A percentile compares a stretch with the other conserved stretches of the same genome.
These are phyloP conservation scores for Albizia julibrissin DNA, from an alignment of 306 rosid species.

Conservation along the genomic window DNA sequence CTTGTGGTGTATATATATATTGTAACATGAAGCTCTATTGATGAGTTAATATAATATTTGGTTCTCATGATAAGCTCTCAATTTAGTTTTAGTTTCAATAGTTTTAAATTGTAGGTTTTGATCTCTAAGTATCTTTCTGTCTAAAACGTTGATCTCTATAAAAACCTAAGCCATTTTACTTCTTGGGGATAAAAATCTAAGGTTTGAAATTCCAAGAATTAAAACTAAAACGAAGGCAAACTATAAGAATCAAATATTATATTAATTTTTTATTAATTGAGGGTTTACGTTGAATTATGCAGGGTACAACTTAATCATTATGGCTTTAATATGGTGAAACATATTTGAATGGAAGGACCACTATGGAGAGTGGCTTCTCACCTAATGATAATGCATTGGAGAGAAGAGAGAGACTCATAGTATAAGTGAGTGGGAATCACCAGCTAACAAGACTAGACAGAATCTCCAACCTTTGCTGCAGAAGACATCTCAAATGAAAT, in stretches of 20 bases:
- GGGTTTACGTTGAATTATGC: background rate
- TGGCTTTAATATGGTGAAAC: background rate
- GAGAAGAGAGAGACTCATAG: constrained; percentile 5
- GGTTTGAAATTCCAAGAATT: no score
- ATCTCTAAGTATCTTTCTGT: no score
- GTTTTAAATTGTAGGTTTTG: no score
- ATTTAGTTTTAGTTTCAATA: no score
- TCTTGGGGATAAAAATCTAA: no score
- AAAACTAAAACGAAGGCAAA: no score
- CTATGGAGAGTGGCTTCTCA: background rate
- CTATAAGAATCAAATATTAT: no score
- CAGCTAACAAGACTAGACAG: constrained; percentile 42
- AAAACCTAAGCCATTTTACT: no score
- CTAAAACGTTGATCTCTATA: no score
- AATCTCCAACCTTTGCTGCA: constrained; percentile 35
- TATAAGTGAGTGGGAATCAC: constrained; percentile 41
- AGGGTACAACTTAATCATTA: background rate
- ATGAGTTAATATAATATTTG: no score
- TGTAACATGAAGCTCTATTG: background rate
- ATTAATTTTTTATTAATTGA: background rate
- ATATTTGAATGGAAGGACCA: background rate
- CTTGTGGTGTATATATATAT: background rate
- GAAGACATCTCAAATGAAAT: constrained; percentile 37
- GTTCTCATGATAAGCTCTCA: no score
- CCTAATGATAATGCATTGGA: constrained; percentile 18